Evolutionary conservation across 208 protist species (phyloP), one percentile per base, ranked within the genome.

Genomic region (Crithidia bombi): DNA sequence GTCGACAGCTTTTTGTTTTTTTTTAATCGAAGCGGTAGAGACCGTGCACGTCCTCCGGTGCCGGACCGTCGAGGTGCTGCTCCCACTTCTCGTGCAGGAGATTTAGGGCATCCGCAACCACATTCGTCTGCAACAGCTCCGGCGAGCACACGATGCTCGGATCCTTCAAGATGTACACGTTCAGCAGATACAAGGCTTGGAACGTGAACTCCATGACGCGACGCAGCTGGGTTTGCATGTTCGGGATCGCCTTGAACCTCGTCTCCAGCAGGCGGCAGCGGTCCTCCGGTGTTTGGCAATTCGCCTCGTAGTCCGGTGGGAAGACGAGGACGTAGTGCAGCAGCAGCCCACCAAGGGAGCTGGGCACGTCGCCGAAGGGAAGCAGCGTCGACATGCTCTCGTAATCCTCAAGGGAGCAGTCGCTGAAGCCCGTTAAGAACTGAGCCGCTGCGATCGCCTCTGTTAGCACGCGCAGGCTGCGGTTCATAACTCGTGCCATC

Each of bases 241-340:
- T 75, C 28, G 82, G 83, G 43, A 96, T 89, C 32, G 74, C 73
- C 30, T 74, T 77, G 73, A 96, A 96, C 63, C 85, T 85, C 28
- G 61, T 59, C 67, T 87, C 78, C 19, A 96, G 69, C 61, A 90
- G 77, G 14, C 78, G 75, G 54, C 81, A 81, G 49, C 91, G 81
- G 44, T 87, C 73, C 73, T 90, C 51, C 23, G 75, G 70, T 11
- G 86, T 94, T 28, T 69, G 67, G 78, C 82, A 79, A 75, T 87
- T 78, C 26, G 65, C 68, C 65, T 94, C 86, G 65, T 93, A 96
- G 63, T 96, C 87, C 21, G 74, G 66, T 10, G 91, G 88, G 69
- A 92, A 94, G 50, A 92, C 87, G 56, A 96, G 78, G 5, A 96
- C 88, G 78, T 94, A 96, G 72, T 94, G 88, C 46, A 94, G 79